Percentiles rank a stretch among this genome's conserved stretches.
Evolutionary conservation across 257 asterid genomes (phyloP).

Genomic region (Solanum paucissectum): DNA sequence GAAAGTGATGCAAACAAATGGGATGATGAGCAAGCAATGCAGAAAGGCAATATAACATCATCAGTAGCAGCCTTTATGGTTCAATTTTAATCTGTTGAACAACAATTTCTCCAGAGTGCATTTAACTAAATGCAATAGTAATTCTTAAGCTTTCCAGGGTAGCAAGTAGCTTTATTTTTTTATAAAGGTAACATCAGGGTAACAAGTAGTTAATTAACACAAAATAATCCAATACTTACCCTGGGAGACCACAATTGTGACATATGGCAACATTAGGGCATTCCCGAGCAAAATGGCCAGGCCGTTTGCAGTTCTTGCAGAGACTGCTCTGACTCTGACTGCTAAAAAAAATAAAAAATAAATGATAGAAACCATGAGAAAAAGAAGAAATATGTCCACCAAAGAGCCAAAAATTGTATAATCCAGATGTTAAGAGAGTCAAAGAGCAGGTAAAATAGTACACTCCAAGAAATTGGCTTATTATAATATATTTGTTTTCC

Average conservation of each 20-base stretch:
- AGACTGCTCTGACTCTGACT: conserved; percentile 66
- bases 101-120: background rate
- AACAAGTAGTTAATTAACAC: background rate
- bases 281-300: conserved; percentile 96
- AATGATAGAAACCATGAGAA: background rate
- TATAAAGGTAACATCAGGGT: background rate
- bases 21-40: background rate
- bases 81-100: background rate
- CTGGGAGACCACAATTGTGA: conserved; percentile 98
- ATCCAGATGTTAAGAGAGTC: background rate
- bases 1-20: background rate
- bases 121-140: background rate
- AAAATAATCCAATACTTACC: conserved; percentile 34
- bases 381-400: background rate
- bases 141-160: background rate
- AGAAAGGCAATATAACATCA: background rate
- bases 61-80: background rate
- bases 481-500: background rate
- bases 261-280: conserved; percentile 93
- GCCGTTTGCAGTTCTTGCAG: conserved; percentile 95
- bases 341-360: conserved; percentile 1
- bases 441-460: background rate
- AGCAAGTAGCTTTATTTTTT: background rate
- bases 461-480: background rate
- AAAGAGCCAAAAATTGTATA: background rate